Base-by-base conservation (phyloP, 2,329 filamentous ascomycete species). In the Fusarium sp. region DNA sequence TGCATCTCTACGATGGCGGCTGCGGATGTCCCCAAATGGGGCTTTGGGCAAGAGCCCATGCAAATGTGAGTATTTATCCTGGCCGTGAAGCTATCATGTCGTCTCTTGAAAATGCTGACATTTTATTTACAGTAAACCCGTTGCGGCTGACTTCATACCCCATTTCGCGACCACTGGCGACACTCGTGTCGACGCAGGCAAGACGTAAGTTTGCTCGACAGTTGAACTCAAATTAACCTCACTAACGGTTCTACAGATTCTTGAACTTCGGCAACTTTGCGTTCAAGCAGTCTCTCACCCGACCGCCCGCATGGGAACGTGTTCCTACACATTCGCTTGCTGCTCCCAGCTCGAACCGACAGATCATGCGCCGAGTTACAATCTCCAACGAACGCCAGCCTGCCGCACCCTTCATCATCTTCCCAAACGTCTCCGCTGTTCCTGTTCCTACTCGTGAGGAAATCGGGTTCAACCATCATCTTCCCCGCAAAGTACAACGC, bases 351-450 rank as follows among this genome's bases (percentile, higher is more conserved):
- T 70, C 73, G 45, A 70, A 49, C 20, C 71, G 79, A 35, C 73
- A 62, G 38, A 77, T 81, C 57, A 81, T 81, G 80, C 81, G 80
- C 76, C 78, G 80, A 53, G 75, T 81, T 5, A 72, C 73, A 10
- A 52, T 75, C 7, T 60, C 35, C 60, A 64, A 35, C 25, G 49
- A 68, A 8, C 47, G 55, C 20, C 39, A 58, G 27, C 50, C 39
- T 9, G 35, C 29, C 3, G 33, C 68, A 31, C 52, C 57, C 12
- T 38, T 58, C 41, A 8, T 58, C 25, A 14, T 45, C 12, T 42
- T 46, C 20, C 54, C 54, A 9, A 29, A 39, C 13, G 31, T 42
- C 4, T 25, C 39, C 10, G 55, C 53, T 2, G 29, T 62, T 11
- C 38, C 62, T n/a, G 38, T 53, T 4, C 42, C 53, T 5, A 46